phyloP scores from a whole-genome alignment of 1,139 yeast genomes.

The Zygoascus hellenicus region DNA sequence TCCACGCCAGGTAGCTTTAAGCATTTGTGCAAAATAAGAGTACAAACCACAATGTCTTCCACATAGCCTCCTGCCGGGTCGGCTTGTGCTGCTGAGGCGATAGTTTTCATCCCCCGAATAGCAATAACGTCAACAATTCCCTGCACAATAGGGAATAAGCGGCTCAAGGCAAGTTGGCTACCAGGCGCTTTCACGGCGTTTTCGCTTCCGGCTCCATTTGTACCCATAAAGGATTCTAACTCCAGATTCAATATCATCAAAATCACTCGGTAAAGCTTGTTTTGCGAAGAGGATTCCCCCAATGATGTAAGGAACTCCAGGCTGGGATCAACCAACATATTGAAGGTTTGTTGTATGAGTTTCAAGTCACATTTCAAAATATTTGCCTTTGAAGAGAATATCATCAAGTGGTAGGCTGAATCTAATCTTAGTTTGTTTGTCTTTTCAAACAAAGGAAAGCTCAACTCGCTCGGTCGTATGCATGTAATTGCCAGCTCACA shows the following conservation, averaged over 20 bases:
- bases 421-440: conserved; percentile 62
- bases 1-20: conserved; percentile 47
- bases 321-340: conserved; percentile 23
- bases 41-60: conserved; percentile 60
- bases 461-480: conserved; percentile 50
- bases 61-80: conserved; percentile 38
- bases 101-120: conserved; percentile 28
- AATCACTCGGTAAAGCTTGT: conserved; percentile 22
- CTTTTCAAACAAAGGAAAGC: conserved; percentile 44
- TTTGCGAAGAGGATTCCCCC: conserved; percentile 10
- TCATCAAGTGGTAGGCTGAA: conserved; percentile 59
- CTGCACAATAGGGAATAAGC: conserved; percentile 16
- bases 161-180: neutral
- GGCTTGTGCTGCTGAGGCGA: conserved; percentile 18
- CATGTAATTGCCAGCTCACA: conserved; percentile 47
- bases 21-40: conserved; percentile 57
- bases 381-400: conserved; percentile 37
- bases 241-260: conserved; percentile 25
- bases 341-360: conserved; percentile 19
- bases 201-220: neutral
- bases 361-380: conserved; percentile 14
- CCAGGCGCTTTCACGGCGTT: no score
- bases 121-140: conserved; percentile 29
- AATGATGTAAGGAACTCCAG: conserved; percentile 20
- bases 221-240: conserved; percentile 21